Base-by-base conservation (phyloP, 1,284 basidiomycete species). In the Paramarasmius palmivorus region DNA sequence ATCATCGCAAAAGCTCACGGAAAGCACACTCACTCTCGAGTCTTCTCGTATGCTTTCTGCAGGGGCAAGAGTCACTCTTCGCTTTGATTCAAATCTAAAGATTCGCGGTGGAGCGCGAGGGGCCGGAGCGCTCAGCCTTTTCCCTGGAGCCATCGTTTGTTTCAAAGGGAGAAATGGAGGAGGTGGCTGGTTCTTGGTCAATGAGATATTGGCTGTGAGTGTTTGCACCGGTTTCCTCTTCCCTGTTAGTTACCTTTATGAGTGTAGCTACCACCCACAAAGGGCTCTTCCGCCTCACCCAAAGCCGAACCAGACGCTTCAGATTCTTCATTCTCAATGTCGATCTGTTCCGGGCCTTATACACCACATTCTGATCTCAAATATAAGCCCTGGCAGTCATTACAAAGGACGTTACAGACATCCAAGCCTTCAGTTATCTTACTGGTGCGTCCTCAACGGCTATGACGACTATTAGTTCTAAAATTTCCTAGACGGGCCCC, bases 101-200 rank as follows among this genome's bases (percentile, higher is more conserved):
- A 76, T 95, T 3, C 79, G 86, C 44, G 86, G 87, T 19, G 83
- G 81, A 0, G 71, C 81, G 4, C 75, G 77, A 52, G 88, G 86
- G 4, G 74, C 83, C 20, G 83, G 82, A n/a, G 84, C 85, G 0
- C 73, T 89, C 19, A 87, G 90, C 0, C 67, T 99, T 29, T 99
- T 95, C 65, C 93, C 95, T 0, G 97, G 97, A 1, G 87, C 88
- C 37, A 86, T 99, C 44, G 88, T 91, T 0, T 92, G 90, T 2
- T 67, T 98, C n/a, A 90, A 85, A 60, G 97, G 97, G 0, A 83
- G 83, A 63, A 98, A 98, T 68, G 95, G 94, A 2, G 93, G 93
- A 1, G 95, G 92, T 4, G 87, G 84, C 2, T 86, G 84, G 68
- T 99, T 98, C 66, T 78, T 86, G 14, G 95, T 90, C 0, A 83